Percentiles rank a stretch among this genome's conserved stretches.
phyloP scores from a whole-genome alignment of 2,329 filamentous ascomycete species.

The Alternaria tenuissima region DNA sequence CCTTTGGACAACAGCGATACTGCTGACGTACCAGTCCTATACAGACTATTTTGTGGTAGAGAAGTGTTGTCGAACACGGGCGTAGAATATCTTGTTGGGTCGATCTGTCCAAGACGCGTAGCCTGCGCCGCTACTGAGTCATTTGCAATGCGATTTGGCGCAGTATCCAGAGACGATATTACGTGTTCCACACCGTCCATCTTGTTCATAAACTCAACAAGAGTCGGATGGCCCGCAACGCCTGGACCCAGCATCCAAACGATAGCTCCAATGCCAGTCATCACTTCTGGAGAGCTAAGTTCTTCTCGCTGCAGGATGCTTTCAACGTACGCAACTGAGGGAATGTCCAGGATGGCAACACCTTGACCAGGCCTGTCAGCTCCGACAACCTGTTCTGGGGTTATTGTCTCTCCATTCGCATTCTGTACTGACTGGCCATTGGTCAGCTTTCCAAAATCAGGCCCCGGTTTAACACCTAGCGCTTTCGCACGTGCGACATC shows the following conservation, averaged over 20 bases:
- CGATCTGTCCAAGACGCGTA: conserved; percentile 74
- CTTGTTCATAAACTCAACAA: conserved; percentile 74
- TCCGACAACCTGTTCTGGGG: conserved; percentile 86
- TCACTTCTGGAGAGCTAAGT: conserved; percentile 71
- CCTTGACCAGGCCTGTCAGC: conserved; percentile 72
- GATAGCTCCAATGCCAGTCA: conserved; percentile 71
- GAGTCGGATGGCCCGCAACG: conserved; percentile 67
- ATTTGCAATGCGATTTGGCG: conserved; percentile 77
- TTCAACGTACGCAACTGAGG: conserved; percentile 73
- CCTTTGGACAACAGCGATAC: conserved; percentile 24
- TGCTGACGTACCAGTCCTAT: conserved; percentile 10
- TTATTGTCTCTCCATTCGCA: conserved; percentile 73
- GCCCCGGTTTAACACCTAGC: conserved; percentile 69
- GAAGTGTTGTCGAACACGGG: conserved; percentile 70
- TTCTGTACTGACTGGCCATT: conserved; percentile 70
- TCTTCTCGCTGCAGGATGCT: conserved; percentile 75
- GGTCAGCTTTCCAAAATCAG: conserved; percentile 68
- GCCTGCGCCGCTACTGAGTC: conserved; percentile 72
- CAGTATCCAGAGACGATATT: conserved; percentile 76
- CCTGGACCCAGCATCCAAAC: conserved; percentile 83
- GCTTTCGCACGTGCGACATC: conserved; percentile 68
- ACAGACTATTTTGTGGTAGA: conserved; percentile 49
- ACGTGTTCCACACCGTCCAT: conserved; percentile 73
- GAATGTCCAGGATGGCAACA: conserved; percentile 82
- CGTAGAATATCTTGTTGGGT: conserved; percentile 75